These are phyloP conservation scores for Aureobasidium musti DNA, from an alignment of 2,329 filamentous ascomycete genomes.

Conservation along the genomic window DNA sequence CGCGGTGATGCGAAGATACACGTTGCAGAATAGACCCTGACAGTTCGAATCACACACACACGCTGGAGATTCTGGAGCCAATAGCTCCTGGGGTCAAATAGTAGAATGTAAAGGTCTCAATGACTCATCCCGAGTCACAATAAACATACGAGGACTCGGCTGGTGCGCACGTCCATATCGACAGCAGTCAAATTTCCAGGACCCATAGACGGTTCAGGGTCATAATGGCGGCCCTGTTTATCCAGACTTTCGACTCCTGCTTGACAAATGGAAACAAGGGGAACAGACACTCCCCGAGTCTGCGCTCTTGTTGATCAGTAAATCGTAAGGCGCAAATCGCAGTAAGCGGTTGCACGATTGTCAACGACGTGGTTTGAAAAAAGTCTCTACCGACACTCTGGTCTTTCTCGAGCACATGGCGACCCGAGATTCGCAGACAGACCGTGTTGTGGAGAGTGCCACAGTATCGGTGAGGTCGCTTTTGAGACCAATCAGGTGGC, in stretches of 20 bases:
- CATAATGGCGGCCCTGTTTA: background rate
- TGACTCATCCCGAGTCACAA: background rate
- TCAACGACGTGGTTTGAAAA: background rate
- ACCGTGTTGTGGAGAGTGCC: slow-evolving; percentile 13
- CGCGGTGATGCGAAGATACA: background rate
- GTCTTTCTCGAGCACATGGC: slow-evolving; percentile 24
- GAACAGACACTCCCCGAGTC: slow-evolving; percentile 2
- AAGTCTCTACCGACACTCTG: background rate
- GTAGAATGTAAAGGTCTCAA: background rate
- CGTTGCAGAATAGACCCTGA: background rate
- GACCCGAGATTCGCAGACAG: slow-evolving; percentile 13
- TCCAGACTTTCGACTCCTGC: background rate
- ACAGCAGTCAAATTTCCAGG: slow-evolving; percentile 19
- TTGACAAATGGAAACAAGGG: slow-evolving; percentile 15
- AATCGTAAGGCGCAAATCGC: background rate
- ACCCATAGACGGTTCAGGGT: slow-evolving; percentile 26
- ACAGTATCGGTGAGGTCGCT: background rate
- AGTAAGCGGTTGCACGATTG: background rate
- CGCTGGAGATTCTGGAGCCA: background rate
- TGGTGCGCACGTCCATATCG: slow-evolving; percentile 14
- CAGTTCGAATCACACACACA: background rate
- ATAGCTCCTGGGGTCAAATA: background rate
- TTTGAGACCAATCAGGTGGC: background rate
- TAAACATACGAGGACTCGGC: background rate
- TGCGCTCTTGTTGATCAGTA: slow-evolving; percentile 10